Conservation (phyloP, 1,284 basidiomycete species). For the Ustilago trichophora region DNA sequence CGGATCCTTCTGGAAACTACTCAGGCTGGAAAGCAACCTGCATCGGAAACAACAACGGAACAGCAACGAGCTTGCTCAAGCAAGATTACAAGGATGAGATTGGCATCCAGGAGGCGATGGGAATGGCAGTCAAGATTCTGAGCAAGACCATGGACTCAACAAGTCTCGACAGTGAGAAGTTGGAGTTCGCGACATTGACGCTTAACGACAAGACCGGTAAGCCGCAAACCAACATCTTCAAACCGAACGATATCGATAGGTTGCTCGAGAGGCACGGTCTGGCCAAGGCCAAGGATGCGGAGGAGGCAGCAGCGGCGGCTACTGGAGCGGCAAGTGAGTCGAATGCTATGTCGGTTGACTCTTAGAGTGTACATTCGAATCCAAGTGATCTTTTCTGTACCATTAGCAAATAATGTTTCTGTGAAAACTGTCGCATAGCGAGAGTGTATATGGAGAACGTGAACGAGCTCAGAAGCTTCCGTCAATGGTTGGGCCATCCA, state of each 20-base stretch:
- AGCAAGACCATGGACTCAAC: constrained; percentile 99
- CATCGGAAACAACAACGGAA: constrained; percentile 95
- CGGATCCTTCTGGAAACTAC: constrained; percentile 98
- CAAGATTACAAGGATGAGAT: constrained; percentile 99
- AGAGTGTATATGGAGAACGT: no score
- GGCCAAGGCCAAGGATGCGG: constrained; percentile 80
- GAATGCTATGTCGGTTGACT: constrained; percentile 57
- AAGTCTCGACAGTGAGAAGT: constrained; percentile 74
- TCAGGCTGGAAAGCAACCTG: constrained; percentile 99
- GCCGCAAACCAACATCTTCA: constrained; percentile 91
- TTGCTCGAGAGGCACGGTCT: constrained; percentile 83
- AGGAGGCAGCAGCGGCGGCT: constrained; percentile 35
- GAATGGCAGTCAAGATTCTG: constrained; percentile 89
- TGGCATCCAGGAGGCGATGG: constrained; percentile 74
- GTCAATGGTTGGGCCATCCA: no score
- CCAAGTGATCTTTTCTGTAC: constrained; percentile 25
- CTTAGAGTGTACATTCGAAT: constrained; percentile 43
- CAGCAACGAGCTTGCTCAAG: constrained; percentile 90
- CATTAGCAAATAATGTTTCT: no score
- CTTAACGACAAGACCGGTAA: constrained; percentile 79
- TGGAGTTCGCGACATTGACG: constrained; percentile 94
- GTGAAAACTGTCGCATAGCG: no score
- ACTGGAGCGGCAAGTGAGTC: constrained; percentile 1
- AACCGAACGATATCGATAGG: constrained; percentile 86
- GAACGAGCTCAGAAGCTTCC: no score